phyloP scores from a whole-genome alignment of 2,329 filamentous ascomycete species.

The Epichloe glyceriae region DNA sequence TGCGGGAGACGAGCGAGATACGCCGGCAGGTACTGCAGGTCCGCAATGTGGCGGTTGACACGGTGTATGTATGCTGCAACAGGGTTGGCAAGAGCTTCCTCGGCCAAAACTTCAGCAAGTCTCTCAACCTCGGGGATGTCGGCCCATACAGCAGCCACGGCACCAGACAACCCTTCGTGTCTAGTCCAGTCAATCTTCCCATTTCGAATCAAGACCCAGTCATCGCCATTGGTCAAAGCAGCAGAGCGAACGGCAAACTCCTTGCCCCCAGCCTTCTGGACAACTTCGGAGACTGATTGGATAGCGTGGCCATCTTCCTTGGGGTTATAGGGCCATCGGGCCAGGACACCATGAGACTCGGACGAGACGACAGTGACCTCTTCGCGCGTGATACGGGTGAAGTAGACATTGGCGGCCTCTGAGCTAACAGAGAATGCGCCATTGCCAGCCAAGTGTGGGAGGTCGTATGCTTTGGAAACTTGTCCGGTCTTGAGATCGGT shows the following conservation, averaged over 20 bases:
- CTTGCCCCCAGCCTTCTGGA: constrained; percentile 50
- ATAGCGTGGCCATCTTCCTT: constrained; percentile 33
- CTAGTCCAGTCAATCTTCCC: constrained; percentile 70
- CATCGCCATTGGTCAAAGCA: constrained; percentile 49
- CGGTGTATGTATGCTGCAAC: constrained; percentile 78
- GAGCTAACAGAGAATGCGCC: constrained; percentile 72
- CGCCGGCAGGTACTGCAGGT: constrained; percentile 62
- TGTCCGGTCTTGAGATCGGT: constrained; percentile 57
- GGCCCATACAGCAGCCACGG: constrained; percentile 68
- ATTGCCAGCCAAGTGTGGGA: constrained; percentile 56
- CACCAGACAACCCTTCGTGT: constrained; percentile 68
- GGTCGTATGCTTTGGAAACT: constrained; percentile 65
- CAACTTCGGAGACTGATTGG: constrained; percentile 69
- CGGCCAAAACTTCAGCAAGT: constrained; percentile 67
- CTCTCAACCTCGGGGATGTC: constrained; percentile 62
- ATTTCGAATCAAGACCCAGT: constrained; percentile 78
- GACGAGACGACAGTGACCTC: constrained; percentile 67
- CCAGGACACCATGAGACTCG: constrained; percentile 60
- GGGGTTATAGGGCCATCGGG: constrained; percentile 53
- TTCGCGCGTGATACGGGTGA: constrained; percentile 65
- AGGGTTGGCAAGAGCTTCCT: constrained; percentile 74
- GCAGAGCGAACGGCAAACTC: constrained; percentile 70
- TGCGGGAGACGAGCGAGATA: constrained; percentile 59
- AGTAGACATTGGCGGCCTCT: constrained; percentile 71
- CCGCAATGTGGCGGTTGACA: constrained; percentile 65